Percentiles rank a stretch among this genome's conserved stretches.
Conservation (phyloP, 2,329 filamentous ascomycete species). For the Diaporthe caulivora region DNA sequence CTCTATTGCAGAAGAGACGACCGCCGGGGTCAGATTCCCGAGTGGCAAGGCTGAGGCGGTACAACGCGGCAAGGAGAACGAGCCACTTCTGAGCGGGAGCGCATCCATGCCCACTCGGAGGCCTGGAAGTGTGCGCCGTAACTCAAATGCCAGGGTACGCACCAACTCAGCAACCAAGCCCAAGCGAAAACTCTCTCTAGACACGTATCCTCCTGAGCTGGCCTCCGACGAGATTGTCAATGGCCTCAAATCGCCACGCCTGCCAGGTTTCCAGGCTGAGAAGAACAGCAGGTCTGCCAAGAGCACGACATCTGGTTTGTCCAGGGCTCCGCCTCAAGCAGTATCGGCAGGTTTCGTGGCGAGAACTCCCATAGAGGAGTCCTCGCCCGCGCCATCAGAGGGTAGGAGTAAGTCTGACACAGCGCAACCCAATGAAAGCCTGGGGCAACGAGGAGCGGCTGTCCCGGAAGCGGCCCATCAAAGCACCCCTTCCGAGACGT, state of each 20-base stretch:
- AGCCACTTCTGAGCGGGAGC: conserved; percentile 18
- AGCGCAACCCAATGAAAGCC: conserved; percentile 13
- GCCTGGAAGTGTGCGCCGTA: conserved; percentile 45
- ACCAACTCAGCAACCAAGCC: conserved; percentile 46
- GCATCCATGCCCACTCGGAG: conserved; percentile 35
- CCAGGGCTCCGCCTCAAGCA: conserved; percentile 51
- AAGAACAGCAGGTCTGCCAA: conserved; percentile 44
- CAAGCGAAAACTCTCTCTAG: conserved; percentile 50
- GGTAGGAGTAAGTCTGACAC: conserved; percentile 40
- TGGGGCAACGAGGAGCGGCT: not conserved
- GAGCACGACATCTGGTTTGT: conserved; percentile 42
- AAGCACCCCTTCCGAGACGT: conserved; percentile 39
- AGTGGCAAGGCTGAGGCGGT: conserved; percentile 5
- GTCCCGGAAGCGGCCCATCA: conserved; percentile 37
- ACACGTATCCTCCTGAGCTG: conserved; percentile 47
- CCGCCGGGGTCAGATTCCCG: not conserved
- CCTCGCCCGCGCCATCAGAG: conserved; percentile 20
- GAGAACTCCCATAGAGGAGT: conserved; percentile 41
- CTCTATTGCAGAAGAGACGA: conserved; percentile 35
- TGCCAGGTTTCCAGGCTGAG: conserved; percentile 41
- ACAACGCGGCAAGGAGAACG: conserved; percentile 28
- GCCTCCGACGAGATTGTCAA: conserved; percentile 48
- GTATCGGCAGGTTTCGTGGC: conserved; percentile 48
- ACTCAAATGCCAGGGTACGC: conserved; percentile 51
- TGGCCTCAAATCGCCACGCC: conserved; percentile 47